Evolutionary conservation across 768 basidiomycete species (phyloP).

Genomic region (Pulveroboletus sp.): DNA sequence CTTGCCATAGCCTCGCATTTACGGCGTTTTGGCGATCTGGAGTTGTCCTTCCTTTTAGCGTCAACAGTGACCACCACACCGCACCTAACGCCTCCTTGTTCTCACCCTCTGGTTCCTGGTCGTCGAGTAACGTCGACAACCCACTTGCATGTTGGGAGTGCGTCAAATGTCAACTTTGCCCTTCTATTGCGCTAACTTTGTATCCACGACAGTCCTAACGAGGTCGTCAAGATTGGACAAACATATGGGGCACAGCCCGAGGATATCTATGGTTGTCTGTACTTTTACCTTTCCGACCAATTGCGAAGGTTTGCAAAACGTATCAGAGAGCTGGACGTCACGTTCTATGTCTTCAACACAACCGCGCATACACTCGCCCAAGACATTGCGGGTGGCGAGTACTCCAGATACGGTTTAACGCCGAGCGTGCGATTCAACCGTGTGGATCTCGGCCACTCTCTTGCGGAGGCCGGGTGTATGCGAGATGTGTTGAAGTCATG

Average conservation of each 20-base stretch:
- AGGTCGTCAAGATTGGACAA: conserved; percentile 36
- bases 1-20: conserved; percentile 42
- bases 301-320: conserved; percentile 38
- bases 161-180: conserved; percentile 11
- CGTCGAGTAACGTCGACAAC: conserved; percentile 32
- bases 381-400: conserved; percentile 28
- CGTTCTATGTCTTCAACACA: conserved; percentile 32
- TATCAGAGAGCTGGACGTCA: conserved; percentile 34
- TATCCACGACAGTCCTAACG: conserved; percentile 32
- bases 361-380: conserved; percentile 39
- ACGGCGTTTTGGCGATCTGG: conserved; percentile 39
- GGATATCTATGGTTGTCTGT: conserved; percentile 49
- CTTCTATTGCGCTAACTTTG: not conserved
- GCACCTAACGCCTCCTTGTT: conserved; percentile 44
- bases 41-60: conserved; percentile 44
- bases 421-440: conserved; percentile 38
- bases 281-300: conserved; percentile 42
- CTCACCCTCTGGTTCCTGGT: conserved; percentile 42
- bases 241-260: conserved; percentile 35
- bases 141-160: conserved; percentile 51
- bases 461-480: conserved; percentile 35
- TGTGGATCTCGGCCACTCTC: conserved; percentile 40
- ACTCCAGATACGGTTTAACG: conserved; percentile 24
- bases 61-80: conserved; percentile 34
- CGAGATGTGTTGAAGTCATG: conserved; percentile 31